Percentiles rank a stretch among this genome's conserved stretches.
phyloP scores from a whole-genome alignment of 78 protist genomes.

The Cavenderia fasciculata region DNA sequence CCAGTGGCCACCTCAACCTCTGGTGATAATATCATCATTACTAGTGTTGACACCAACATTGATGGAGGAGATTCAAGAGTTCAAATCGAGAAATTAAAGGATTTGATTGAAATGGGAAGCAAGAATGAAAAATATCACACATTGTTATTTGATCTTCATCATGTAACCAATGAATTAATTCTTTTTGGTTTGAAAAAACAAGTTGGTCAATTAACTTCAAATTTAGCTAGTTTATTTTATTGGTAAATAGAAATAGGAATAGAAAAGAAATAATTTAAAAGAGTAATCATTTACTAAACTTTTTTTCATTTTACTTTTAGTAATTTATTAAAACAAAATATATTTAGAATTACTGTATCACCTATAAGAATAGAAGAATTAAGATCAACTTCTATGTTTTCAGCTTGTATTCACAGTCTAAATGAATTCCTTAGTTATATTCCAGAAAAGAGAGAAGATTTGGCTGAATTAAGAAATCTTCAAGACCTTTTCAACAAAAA shows the following conservation, averaged over 20 bases:
- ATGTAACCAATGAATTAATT: slow-evolving; percentile 62
- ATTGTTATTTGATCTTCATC: slow-evolving; percentile 51
- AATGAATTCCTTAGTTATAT: slow-evolving; percentile 64
- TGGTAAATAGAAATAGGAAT: neutral
- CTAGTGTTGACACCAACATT: neutral
- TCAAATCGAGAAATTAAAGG: slow-evolving; percentile 9
- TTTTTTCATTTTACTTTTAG: neutral
- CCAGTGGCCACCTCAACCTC: neutral
- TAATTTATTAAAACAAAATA: slow-evolving; percentile 39
- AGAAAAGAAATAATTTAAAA: neutral
- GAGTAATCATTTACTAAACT: neutral
- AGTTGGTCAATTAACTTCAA: slow-evolving; percentile 71
- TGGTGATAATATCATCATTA: neutral
- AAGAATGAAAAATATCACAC: slow-evolving; percentile 26
- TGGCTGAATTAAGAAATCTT: slow-evolving; percentile 21
- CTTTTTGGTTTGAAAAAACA: slow-evolving; percentile 70
- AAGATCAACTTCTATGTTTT: slow-evolving; percentile 8
- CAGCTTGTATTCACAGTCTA: slow-evolving; percentile 30
- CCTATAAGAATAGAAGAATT: neutral
- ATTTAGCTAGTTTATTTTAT: slow-evolving; percentile 62
- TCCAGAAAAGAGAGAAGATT: slow-evolving; percentile 75
- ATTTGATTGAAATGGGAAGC: neutral
- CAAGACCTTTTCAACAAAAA: too few species aligned
- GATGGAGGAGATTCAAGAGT: too few species aligned
- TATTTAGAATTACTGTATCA: neutral